Conservation (phyloP, 495 filamentous ascomycete species). For the Annulohypoxylon moriforme region DNA sequence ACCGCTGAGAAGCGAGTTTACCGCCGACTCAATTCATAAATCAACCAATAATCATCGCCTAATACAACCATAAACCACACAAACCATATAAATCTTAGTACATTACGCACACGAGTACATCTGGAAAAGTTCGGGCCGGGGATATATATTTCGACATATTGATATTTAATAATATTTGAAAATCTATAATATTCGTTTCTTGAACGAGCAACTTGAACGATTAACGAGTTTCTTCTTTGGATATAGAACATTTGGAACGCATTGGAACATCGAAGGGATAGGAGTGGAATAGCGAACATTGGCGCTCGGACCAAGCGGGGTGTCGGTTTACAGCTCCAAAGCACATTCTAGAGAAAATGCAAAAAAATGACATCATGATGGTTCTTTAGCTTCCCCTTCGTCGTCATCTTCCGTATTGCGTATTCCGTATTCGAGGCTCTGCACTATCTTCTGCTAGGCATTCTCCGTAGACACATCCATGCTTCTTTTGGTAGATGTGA, state of each 20-base stretch:
- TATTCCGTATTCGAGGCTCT: not conserved
- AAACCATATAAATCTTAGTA: not conserved
- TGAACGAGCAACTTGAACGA: not conserved
- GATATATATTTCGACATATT: not conserved
- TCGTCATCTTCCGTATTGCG: conserved; percentile 31
- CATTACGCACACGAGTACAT: not conserved
- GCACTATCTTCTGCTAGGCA: not conserved
- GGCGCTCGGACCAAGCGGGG: conserved; percentile 20
- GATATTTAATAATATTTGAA: conserved; percentile 18
- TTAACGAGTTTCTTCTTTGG: conserved; percentile 10
- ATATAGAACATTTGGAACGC: conserved; percentile 3
- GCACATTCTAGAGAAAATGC: conserved; percentile 12
- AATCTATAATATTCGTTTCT: conserved; percentile 6
- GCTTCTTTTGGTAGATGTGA: conserved; percentile 35
- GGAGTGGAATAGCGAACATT: not conserved
- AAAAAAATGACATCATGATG: conserved; percentile 41
- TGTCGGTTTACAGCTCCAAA: conserved; percentile 9
- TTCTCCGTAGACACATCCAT: conserved; percentile 16
- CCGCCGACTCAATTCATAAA: not conserved
- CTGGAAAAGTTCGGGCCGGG: not conserved
- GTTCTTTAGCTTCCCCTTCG: conserved; percentile 25
- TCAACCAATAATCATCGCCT: not conserved
- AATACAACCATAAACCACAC: not conserved
- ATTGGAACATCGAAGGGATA: not conserved
- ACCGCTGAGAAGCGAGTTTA: conserved; percentile 25